Conservation (phyloP, 139 green algal genomes). For the Tetratostichococcus sp. region DNA sequence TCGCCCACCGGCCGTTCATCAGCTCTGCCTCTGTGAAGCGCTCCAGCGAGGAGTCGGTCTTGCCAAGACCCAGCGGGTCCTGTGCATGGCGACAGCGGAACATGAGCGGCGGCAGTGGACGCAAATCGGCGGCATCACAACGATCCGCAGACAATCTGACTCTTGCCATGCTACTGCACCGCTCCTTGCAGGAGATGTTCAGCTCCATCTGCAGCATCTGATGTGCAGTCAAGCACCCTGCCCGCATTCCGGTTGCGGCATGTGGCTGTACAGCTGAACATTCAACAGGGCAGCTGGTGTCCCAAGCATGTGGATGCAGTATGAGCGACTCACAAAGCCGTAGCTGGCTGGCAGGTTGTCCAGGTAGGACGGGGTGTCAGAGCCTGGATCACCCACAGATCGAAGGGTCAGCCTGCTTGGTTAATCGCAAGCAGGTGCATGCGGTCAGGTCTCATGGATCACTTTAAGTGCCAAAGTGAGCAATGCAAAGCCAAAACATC, state of each 20-base stretch:
- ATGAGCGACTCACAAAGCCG: neutral
- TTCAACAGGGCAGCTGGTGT: neutral
- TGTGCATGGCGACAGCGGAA: constrained; percentile 44
- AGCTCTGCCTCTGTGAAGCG: constrained; percentile 62
- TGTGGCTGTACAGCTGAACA: too few relatives aligned
- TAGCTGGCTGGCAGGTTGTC: constrained; percentile 25
- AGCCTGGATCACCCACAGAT: constrained; percentile 28
- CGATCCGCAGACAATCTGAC: too few relatives aligned
- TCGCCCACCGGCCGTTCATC: constrained; percentile 47
- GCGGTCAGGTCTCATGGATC: constrained; percentile 25
- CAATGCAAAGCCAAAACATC: neutral
- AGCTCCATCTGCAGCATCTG: too few relatives aligned
- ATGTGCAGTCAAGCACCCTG: too few relatives aligned
- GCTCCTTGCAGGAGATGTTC: too few relatives aligned
- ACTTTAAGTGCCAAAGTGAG: too few relatives aligned
- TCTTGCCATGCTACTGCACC: too few relatives aligned
- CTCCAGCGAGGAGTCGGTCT: constrained; percentile 1
- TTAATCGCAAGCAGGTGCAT: too few relatives aligned
- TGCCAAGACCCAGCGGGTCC: constrained; percentile 88
- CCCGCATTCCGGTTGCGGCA: too few relatives aligned
- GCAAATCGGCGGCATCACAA: too few relatives aligned
- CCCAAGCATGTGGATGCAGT: neutral
- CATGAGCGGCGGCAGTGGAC: too few relatives aligned
- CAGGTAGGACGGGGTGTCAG: constrained; percentile 34
- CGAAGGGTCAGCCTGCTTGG: too few relatives aligned